phyloP scores from a whole-genome alignment of 1,139 yeast genomes.

The Candida pseudoviswanathii region DNA sequence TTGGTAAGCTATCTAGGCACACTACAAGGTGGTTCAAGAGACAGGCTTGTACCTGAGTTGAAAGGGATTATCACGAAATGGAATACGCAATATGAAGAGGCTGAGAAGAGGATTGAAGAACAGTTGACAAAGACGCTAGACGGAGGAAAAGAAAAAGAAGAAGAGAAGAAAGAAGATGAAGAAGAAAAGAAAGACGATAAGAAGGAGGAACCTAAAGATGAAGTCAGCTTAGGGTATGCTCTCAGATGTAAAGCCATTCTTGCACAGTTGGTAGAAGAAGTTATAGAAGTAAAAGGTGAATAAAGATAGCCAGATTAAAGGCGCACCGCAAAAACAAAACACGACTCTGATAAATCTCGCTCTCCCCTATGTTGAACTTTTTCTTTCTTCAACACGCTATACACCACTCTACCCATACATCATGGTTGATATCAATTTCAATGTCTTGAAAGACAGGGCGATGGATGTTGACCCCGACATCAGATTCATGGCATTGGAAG shows the following conservation, averaged over 20 bases:
- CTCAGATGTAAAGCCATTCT: conserved; percentile 15
- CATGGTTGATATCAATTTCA: conserved; percentile 26
- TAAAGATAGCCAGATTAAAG: background rate
- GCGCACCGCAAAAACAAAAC: background rate
- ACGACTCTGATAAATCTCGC: background rate
- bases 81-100: conserved; percentile 53
- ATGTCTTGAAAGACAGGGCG: conserved; percentile 47
- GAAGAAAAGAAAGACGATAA: conserved; percentile 13
- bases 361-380: background rate
- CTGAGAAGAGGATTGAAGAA: conserved; percentile 40
- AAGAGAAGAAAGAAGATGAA: conserved; percentile 15
- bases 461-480: conserved; percentile 79
- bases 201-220: conserved; percentile 15
- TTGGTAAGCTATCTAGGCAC: conserved; percentile 63
- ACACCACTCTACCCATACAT: conserved; percentile 1
- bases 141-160: conserved; percentile 19
- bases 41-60: conserved; percentile 57
- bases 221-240: conserved; percentile 14
- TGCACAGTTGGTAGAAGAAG: conserved; percentile 13
- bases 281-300: conserved; percentile 13
- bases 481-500: conserved; percentile 85
- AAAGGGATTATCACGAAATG: conserved; percentile 51
- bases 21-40: conserved; percentile 73
- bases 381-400: background rate
- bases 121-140: conserved; percentile 31